These are phyloP conservation scores for Ceratocystiopsis brevicomis DNA, from an alignment of 2,329 filamentous ascomycete genomes.

Conservation along the genomic window DNA sequence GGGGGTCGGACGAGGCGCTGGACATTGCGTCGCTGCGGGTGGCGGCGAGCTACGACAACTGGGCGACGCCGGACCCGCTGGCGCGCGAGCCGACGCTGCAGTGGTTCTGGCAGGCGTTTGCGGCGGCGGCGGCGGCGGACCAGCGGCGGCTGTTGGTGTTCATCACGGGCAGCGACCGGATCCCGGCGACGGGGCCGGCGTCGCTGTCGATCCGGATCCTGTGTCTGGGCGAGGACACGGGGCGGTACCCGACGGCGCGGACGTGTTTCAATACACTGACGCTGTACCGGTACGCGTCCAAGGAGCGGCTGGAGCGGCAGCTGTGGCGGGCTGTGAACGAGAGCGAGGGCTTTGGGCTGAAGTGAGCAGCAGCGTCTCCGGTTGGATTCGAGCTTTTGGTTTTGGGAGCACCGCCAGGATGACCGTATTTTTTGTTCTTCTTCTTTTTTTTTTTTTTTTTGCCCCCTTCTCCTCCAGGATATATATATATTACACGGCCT, in stretches of 20 bases:
- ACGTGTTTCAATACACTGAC: constrained; percentile 83
- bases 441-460: not conserved
- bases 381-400: not conserved
- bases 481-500: not conserved
- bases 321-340: constrained; percentile 77
- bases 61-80: constrained; percentile 38
- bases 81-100: constrained; percentile 46
- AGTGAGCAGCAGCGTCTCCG: constrained; percentile 24
- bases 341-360: constrained; percentile 83
- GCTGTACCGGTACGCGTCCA: constrained; percentile 52
- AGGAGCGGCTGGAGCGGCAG: constrained; percentile 47
- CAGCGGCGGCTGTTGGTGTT: constrained; percentile 70
- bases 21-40: constrained; percentile 59
- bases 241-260: constrained; percentile 64
- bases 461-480: not conserved
- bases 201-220: constrained; percentile 59
- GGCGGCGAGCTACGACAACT: constrained; percentile 69
- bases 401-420: too few species aligned
- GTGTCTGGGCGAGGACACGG: constrained; percentile 55
- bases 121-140: constrained; percentile 40
- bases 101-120: constrained; percentile 84
- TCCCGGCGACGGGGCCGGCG: constrained; percentile 71
- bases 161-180: constrained; percentile 77
- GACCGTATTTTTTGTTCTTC: too few species aligned
- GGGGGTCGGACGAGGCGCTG: constrained; percentile 67